Conservation (phyloP, 2,329 filamentous ascomycete species). For the Trichoderma harzianum region DNA sequence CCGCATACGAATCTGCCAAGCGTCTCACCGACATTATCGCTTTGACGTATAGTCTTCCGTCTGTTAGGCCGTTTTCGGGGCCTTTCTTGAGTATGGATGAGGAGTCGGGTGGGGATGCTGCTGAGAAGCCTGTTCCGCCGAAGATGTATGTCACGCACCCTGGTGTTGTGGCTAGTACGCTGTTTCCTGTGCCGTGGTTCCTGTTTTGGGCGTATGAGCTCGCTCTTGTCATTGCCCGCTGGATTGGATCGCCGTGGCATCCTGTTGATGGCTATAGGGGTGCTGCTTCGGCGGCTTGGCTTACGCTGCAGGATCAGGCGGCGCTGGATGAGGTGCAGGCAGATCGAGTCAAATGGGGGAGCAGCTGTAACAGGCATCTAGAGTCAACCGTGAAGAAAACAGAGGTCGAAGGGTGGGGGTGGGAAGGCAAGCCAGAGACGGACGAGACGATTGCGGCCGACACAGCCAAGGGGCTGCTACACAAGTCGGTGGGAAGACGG, state of each 20-base stretch:
- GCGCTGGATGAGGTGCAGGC: conserved; percentile 55
- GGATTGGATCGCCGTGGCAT: conserved; percentile 87
- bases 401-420: conserved; percentile 85
- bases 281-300: conserved; percentile 72
- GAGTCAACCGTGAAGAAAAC: conserved; percentile 66
- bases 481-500: conserved; percentile 56
- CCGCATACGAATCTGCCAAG: conserved; percentile 83
- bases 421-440: conserved; percentile 55
- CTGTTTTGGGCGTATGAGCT: conserved; percentile 67
- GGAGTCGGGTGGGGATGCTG: conserved; percentile 15
- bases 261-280: conserved; percentile 71
- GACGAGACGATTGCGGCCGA: conserved; percentile 42
- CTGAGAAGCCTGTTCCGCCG: conserved; percentile 41
- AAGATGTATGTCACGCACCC: conserved; percentile 79
- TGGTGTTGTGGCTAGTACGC: conserved; percentile 77
- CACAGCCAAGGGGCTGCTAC: conserved; percentile 44
- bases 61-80: conserved; percentile 54
- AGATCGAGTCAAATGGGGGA: conserved; percentile 77
- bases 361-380: conserved; percentile 58
- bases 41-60: conserved; percentile 68
- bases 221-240: conserved; percentile 68
- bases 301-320: conserved; percentile 65
- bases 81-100: conserved; percentile 49
- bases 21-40: conserved; percentile 79
- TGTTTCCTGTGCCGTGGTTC: conserved; percentile 70